Percentiles rank a stretch among this genome's conserved stretches.
These are phyloP conservation scores for Phylloporus rhodoxanthus DNA, from an alignment of 768 basidiomycete genomes.

Conservation along the genomic window DNA sequence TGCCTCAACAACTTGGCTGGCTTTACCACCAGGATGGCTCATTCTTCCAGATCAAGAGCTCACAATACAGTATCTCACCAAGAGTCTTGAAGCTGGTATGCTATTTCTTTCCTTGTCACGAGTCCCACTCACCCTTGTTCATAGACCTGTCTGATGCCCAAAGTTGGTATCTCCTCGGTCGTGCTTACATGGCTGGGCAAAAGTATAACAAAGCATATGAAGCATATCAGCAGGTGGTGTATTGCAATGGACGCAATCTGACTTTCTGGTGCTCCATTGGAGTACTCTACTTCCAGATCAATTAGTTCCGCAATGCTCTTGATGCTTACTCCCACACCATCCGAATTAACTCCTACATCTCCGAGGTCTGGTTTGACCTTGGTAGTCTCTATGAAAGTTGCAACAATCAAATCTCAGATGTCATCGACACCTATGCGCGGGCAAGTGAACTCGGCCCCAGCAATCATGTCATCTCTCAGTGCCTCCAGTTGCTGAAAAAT, in stretches of 20 bases:
- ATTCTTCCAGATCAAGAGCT: too few species aligned
- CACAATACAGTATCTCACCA: too few species aligned
- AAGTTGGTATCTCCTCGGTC: too few species aligned
- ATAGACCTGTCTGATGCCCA: constrained; percentile 91
- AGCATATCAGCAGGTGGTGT: constrained; percentile 98
- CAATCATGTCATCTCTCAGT: too few species aligned
- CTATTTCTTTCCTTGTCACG: neutral
- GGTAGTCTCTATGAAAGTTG: constrained; percentile 95
- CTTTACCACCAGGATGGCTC: too few species aligned
- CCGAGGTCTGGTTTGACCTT: constrained; percentile 75
- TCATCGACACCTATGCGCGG: too few species aligned
- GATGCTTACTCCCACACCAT: constrained; percentile 99
- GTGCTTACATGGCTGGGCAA: too few species aligned
- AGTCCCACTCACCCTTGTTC: neutral
- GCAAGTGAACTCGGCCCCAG: too few species aligned
- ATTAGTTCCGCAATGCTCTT: constrained; percentile 97
- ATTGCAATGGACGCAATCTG: constrained; percentile 96
- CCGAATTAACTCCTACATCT: constrained; percentile 96
- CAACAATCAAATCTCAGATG: too few species aligned
- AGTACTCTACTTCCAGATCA: constrained; percentile 99
- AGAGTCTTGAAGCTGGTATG: too few species aligned
- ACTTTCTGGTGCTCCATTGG: too few species aligned
- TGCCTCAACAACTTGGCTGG: too few species aligned
- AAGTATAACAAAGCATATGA: constrained; percentile 99
- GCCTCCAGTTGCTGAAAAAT: constrained; percentile 70